Base-by-base conservation (phyloP, 495 filamentous ascomycete species). In the Niebla homalea region DNA sequence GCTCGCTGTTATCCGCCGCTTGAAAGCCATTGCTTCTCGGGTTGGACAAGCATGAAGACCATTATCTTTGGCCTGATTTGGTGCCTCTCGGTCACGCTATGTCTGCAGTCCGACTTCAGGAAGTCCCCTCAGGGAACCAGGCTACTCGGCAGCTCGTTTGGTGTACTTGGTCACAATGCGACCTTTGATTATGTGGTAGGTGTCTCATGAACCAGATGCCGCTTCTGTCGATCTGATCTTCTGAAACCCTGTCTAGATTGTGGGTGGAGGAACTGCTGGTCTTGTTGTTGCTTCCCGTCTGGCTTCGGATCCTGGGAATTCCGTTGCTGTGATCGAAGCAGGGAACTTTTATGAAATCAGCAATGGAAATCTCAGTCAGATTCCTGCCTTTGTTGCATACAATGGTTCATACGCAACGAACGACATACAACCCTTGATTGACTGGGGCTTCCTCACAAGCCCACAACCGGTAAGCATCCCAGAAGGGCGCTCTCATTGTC, bases 211-310 rank as follows among this genome's bases (percentile, higher is more conserved):
- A n/a, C n/a, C n/a, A n/a, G n/a, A n/a, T n/a, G n/a, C n/a, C n/a
- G n/a, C n/a, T n/a, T n/a, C n/a, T n/a, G n/a, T n/a, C n/a, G n/a
- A n/a, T n/a, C n/a, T n/a, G n/a, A n/a, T n/a, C n/a, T n/a, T n/a
- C n/a, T 45, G 48, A 43, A 8, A n/a, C n/a, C n/a, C n/a, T n/a
- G n/a, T n/a, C n/a, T n/a, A n/a, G n/a, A 46, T 80, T 5, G 68
- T 79, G 1, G 78, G 78, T 8, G 77, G 76, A 26, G 78, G 78
- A 3, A 80, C 65, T 0, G 70, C 70, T 0, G 78, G 77, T 1
- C 60, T 69, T 6, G 58, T 66, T 1, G 52, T 80, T 2, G 77
- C 75, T 4, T 64, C 64, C 1, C 63, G 78, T 11, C 60, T 80
- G 3, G 67, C 68, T 2, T 56, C 68, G 48, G 50, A 63, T 25